These are phyloP conservation scores for Cytospora piceae DNA, from an alignment of 2,329 filamentous ascomycete species.

Conservation along the genomic window DNA sequence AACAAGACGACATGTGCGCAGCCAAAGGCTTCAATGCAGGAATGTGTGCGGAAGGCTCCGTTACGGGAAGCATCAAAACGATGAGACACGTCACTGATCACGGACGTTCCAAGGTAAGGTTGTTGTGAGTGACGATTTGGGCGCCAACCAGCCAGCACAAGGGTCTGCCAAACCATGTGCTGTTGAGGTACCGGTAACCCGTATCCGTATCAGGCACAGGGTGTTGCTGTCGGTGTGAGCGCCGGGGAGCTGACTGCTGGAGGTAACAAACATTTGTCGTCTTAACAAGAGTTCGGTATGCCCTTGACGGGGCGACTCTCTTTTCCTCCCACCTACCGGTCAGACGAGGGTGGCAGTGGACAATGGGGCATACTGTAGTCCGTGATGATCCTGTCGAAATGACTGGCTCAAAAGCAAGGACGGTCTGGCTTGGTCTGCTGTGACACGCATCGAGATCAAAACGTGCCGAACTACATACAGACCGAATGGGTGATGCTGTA, in stretches of 20 bases:
- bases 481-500: constrained; percentile 4
- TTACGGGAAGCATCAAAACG: constrained; percentile 1
- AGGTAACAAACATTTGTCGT: neutral
- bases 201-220: constrained; percentile 10
- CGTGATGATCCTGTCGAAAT: constrained; percentile 3
- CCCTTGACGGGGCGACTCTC: constrained; percentile 11
- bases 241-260: neutral
- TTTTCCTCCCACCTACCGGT: constrained; percentile 9
- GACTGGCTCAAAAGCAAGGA: constrained; percentile 22
- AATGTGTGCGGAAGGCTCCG: constrained; percentile 6
- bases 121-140: constrained; percentile 15
- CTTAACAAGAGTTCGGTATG: constrained; percentile 7
- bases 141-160: constrained; percentile 8
- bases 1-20: constrained; percentile 8
- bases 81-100: constrained; percentile 22
- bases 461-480: constrained; percentile 8
- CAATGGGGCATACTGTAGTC: constrained; percentile 5
- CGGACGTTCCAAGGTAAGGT: no score
- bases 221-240: neutral
- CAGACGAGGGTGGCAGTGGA: constrained; percentile 2
- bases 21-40: neutral
- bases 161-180: neutral
- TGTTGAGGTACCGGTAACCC: neutral
- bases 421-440: constrained; percentile 13
- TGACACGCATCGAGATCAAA: constrained; percentile 7